Evolutionary conservation across 1,284 basidiomycete genomes (phyloP).

Genomic region (Papiliotrema flavescens): DNA sequence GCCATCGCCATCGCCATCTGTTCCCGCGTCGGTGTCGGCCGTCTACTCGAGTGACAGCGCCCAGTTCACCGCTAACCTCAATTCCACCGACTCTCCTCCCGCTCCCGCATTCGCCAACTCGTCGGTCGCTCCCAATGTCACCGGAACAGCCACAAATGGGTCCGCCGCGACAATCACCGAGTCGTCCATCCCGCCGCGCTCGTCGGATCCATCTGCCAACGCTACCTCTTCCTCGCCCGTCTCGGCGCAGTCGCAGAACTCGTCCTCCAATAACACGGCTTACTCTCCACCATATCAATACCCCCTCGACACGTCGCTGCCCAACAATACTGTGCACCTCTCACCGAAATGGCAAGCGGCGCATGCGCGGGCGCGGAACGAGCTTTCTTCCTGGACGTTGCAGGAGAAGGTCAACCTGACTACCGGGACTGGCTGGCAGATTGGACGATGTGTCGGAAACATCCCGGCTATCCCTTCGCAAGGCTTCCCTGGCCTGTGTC

Average conservation of each 20-base stretch:
- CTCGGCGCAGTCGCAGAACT: not conserved
- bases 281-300: slow-evolving; percentile 2
- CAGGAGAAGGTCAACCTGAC: slow-evolving; percentile 52
- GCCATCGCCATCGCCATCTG: too few relatives aligned
- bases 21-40: too few relatives aligned
- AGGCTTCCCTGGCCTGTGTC: slow-evolving; percentile 65
- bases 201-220: too few relatives aligned
- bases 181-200: too few relatives aligned
- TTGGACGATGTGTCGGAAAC: slow-evolving; percentile 62
- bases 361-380: slow-evolving; percentile 39
- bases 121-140: too few relatives aligned
- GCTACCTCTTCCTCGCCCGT: not conserved
- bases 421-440: slow-evolving; percentile 49
- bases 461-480: slow-evolving; percentile 60
- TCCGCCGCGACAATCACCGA: too few relatives aligned
- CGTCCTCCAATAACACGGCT: not conserved
- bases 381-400: slow-evolving; percentile 47
- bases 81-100: too few relatives aligned
- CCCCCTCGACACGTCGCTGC: slow-evolving; percentile 9
- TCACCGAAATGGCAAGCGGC: slow-evolving; percentile 28
- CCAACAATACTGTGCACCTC: slow-evolving; percentile 25
- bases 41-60: too few relatives aligned
- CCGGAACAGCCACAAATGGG: too few relatives aligned
- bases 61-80: too few relatives aligned
- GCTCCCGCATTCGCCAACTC: too few relatives aligned